Percentiles rank a stretch among this genome's conserved stretches.
Conservation (phyloP, 495 filamentous ascomycete genomes). For the Podospora conica region DNA sequence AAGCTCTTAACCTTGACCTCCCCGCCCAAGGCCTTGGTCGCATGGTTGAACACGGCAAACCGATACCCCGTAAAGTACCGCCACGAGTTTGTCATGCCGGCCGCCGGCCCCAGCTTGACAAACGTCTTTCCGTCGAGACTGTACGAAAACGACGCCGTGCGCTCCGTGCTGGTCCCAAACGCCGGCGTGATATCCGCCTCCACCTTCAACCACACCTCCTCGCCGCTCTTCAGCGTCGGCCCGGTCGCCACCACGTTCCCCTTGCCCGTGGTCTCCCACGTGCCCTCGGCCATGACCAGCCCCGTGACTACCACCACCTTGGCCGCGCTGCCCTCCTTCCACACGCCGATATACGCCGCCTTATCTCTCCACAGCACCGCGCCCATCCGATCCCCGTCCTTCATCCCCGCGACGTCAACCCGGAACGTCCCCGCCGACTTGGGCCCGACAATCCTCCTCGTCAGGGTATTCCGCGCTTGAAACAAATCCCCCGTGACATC, state of each 20-base stretch:
- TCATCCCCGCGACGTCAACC: conserved; percentile 43
- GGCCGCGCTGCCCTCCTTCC: conserved; percentile 16
- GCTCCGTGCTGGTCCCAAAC: conserved; percentile 21
- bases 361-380: conserved; percentile 47
- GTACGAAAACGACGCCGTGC: conserved; percentile 43
- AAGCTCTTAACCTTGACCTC: conserved; percentile 38
- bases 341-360: conserved; percentile 48
- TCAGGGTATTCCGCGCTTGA: conserved; percentile 51
- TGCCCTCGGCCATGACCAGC: conserved; percentile 21
- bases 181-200: conserved; percentile 37
- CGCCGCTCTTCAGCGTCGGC: conserved; percentile 16
- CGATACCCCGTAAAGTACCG: conserved; percentile 51
- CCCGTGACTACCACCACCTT: conserved; percentile 25
- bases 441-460: conserved; percentile 47
- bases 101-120: conserved; percentile 35
- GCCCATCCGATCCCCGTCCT: conserved; percentile 46
- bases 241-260: conserved; percentile 34
- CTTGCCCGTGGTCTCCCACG: conserved; percentile 38
- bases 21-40: conserved; percentile 47
- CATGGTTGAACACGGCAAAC: conserved; percentile 54
- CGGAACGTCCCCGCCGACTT: conserved; percentile 41
- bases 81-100: conserved; percentile 41
- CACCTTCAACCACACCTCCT: conserved; percentile 39
- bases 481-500: conserved; percentile 49
- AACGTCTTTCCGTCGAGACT: conserved; percentile 45